Base-by-base conservation (phyloP, 495 filamentous ascomycete genomes). In the Trichocladium uniseriatum region DNA sequence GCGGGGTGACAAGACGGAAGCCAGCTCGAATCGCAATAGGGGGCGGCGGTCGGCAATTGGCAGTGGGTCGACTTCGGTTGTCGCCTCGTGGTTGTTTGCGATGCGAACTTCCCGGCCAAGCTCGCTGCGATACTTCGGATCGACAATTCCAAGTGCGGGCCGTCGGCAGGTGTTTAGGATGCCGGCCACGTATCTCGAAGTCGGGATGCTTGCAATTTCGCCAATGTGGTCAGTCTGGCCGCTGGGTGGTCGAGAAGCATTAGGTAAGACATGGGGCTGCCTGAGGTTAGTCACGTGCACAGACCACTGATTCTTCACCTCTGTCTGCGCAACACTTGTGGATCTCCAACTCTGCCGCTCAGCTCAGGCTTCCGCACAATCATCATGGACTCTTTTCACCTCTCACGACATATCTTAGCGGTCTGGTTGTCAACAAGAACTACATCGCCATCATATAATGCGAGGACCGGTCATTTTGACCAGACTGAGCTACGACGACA, bases 151-250 rank as follows among this genome's bases (percentile, higher is more conserved):
- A 42, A 16, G 21, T 44, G 21, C 43, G 16, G 37, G 19, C 22
- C 21, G 54, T 56, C 48, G 40, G 45, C 18, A 48, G 38, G n/a
- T 40, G 31, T 40, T 56, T 29, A 47, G 51, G 48, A 16, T 59
- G 60, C 55, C 57, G 54, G 60, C 62, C 60, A 63, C 62, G 62
- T 63, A 54, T 57, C 54, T 49, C 36, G 48, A 60, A 36, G 48
- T 52, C 56, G 45, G 52, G 54, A 53, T 41, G 40, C 48, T 40
- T 49, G 28, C 55, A 65, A 63, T 56, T 65, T 63, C 62, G 57
- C 62, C 52, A 56, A 62, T 65, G 57, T 65, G 62, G 62, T 63
- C 52, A 56, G 55, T 64, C 54, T 53, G 52, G 56, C 49, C 46
- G n/a, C n/a, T n/a, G n/a, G 18, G 52, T 53, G 54, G 53, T 10